Base-by-base conservation (phyloP, 495 filamentous ascomycete genomes). In the Penicillium alfredii region DNA sequence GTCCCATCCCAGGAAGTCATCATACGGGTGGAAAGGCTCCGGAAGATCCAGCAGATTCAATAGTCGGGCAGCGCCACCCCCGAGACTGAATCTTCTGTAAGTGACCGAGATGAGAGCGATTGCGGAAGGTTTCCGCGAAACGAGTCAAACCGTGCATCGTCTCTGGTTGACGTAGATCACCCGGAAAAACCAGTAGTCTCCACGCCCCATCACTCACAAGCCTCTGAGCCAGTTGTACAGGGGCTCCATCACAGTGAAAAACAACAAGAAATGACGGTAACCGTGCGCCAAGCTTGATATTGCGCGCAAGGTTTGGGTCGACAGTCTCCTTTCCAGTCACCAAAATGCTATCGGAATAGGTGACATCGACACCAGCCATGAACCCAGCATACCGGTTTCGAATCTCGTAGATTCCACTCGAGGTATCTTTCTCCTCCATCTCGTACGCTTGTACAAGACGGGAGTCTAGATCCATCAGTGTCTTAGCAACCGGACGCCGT, bases 101-200 rank as follows among this genome's bases (percentile, higher is more conserved):
- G 23, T 25, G 29, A n/a, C 4, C 21, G 7, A 38, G 11, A 24
- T 30, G 6, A 2, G 44, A 27, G 8, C 16, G 14, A 8, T 35
- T 20, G 17, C 21, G 14, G 16, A 41, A 25, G 16, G 13, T 11
- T 3, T 49, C 35, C 6, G 47, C 29, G 14, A 47, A 40, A 2
- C 18, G 18, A 24, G 23, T 17, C 8, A 56, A 25, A 22, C 21
- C 20, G 6, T 31, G 13, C 14, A 42, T 11, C 8, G 14, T 35
- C 18, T 28, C 16, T 8, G 22, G 3, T 23, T 42, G 11, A 14
- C 41, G 38, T 14, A 80, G 35, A 51, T 77, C 68, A 1, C 77
- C 76, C 1, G 65, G 64, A 53, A 84, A 82, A 8, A 81, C 63
- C 3, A 82, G 51, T 1, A 84, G 33, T 27, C 77, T 71, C 78